Conservation (phyloP, 176 grass and related monocot species). For the Juncus effusus region DNA sequence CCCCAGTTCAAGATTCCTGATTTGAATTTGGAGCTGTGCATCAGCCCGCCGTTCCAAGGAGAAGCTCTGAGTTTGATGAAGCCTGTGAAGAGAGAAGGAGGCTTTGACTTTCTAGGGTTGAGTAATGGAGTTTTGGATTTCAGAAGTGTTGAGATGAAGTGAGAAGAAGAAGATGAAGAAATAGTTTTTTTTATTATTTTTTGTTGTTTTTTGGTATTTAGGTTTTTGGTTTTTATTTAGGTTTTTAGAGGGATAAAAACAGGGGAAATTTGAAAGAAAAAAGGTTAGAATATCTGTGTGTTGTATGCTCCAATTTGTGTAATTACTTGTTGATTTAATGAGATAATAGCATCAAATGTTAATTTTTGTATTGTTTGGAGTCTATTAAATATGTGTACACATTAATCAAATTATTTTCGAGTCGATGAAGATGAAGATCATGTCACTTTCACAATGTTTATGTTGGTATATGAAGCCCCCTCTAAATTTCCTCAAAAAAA, state of each 20-base stretch:
- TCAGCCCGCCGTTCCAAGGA: conserved; percentile 63
- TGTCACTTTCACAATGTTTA: too few relatives aligned
- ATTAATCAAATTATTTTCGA: not conserved
- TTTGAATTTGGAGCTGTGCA: conserved; percentile 88
- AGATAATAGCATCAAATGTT: not conserved
- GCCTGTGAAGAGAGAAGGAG: conserved; percentile 47
- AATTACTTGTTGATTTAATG: conserved; percentile 47
- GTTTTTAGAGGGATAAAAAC: conserved; percentile 46
- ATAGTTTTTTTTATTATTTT: not conserved
- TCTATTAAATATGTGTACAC: not conserved
- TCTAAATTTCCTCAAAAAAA: too few relatives aligned
- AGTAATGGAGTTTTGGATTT: conserved; percentile 53
- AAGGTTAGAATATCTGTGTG: conserved; percentile 9
- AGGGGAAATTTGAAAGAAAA: conserved; percentile 25
- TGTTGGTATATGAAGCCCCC: too few relatives aligned
- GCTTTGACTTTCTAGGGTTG: conserved; percentile 77
- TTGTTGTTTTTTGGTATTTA: conserved; percentile 23
- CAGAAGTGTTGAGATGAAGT: conserved; percentile 89
- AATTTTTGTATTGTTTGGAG: not conserved
- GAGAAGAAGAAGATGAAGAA: not conserved
- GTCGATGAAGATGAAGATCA: too few relatives aligned
- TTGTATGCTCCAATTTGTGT: conserved; percentile 56
- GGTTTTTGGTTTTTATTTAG: conserved; percentile 28
- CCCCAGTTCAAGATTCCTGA: conserved; percentile 69
- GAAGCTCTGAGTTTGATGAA: conserved; percentile 31